Evolutionary conservation across 164 flowering plant species (phyloP), one percentile per base, ranked within the genome.

Genomic region (Stephania japonica): DNA sequence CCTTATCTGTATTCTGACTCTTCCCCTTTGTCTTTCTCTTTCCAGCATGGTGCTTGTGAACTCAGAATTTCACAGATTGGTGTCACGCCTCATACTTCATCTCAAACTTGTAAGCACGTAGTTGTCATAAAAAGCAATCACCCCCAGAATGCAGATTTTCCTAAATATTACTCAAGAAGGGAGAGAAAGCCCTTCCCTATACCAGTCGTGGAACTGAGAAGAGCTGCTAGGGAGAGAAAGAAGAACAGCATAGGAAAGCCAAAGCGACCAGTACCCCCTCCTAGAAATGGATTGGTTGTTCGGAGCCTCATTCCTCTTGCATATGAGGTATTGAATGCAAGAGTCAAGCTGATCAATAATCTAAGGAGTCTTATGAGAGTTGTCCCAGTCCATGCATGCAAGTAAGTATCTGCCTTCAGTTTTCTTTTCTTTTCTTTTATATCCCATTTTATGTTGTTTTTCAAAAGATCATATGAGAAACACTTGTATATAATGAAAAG

Each of bases 71-170:
- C 82, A 13, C 19, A 74, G 61, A 72, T 78, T 61, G 78, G 73
- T 75, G 38, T 47, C 63, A 73, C 77, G 49, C 75, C 85, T 26
- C 71, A 49, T n/a, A 79, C 76, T 59, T 75, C 65, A 4, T 14
- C 69, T 70, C 85, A 27, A 42, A 64, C 81, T 50, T 63, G 42
- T 68, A 67, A 59, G 41, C 72, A 73, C 67, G 63, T 78, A 4
- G 70, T 79, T 68, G 79, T 80, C 42, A 72, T 89, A 42, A 86
- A 75, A 65, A 78, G 81, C 74, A 82, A 83, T 61, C 13, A 83
- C 83, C 94, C 97, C 14, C 99, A 95, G 78, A 95, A 95, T 86
- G 80, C 90, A 10, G 98, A 95, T 83, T 84, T 91, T 3, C 98
- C 97, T 71, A 84, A 84, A 50, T 83, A 87, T 70, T 87, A 87